Evolutionary conservation across 106 monocot species (phyloP), one percentile per base, ranked within the genome.

Genomic region (Acorus calamus): DNA sequence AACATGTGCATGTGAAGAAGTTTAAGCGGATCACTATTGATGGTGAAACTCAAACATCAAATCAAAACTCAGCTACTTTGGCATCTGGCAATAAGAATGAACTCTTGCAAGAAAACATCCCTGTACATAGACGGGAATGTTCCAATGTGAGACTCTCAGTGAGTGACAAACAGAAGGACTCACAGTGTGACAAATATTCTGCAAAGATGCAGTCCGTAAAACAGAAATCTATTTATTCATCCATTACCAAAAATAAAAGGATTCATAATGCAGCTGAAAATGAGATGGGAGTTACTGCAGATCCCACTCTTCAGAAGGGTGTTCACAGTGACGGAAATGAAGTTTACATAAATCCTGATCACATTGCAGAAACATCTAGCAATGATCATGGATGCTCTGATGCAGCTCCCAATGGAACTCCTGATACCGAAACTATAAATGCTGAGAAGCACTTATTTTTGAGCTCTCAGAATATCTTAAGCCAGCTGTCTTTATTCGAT

Each of bases 351-450:
- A 47, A 56, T 8, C 14, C 13, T 2, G 54, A 7, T 65, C 56
- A 58, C 8, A 4, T 49, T 10, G n/a, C 47, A 50, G 70, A 69
- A 11, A 53, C 71, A 48, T 44, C 12, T 8, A 61, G 42, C 11
- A 70, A 74, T 60, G 52, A 59, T 66, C 74, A 74, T 65, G 73
- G 28, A 6, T 46, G 12, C 51, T 12, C 46, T 69, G 69, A 53
- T 69, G 54, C 6, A 14, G 42, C 64, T 55, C 7, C 44, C 9
- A 59, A 61, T 41, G 14, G 12, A 57, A 45, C 60, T n/a, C 10
- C 13, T n/a, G 46, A 44, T 57, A 44, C 51, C 28, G 46, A 63
- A 2, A 59, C 53, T 12, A 6, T 73, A 14, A 55, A 51, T 43
- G 44, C 57, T 14, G 68, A 67, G 67, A 72, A 58, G 47, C 12